Conservation (phyloP, 495 filamentous ascomycete genomes). For the Friedmanniomyces simplex region DNA sequence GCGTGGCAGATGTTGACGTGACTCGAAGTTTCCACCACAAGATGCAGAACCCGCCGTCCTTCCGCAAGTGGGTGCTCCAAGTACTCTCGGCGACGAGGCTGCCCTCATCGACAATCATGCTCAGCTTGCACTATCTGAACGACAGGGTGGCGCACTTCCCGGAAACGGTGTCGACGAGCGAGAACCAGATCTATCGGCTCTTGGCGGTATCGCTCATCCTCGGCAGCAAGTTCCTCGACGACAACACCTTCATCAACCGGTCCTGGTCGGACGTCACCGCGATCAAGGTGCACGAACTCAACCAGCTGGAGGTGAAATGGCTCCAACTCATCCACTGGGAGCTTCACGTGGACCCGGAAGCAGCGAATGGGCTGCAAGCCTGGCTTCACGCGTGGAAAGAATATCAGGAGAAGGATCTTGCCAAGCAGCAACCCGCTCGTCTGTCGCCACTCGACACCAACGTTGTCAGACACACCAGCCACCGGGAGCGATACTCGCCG, state of each 20-base stretch:
- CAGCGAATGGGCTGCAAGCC: slow-evolving; percentile 68
- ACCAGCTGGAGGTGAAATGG: slow-evolving; percentile 88
- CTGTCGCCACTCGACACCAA: slow-evolving; percentile 66
- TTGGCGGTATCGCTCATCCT: slow-evolving; percentile 79
- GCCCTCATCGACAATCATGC: slow-evolving; percentile 87
- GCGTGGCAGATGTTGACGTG: slow-evolving; percentile 61
- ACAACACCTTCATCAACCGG: slow-evolving; percentile 98
- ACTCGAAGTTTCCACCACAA: slow-evolving; percentile 66
- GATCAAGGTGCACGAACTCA: slow-evolving; percentile 78
- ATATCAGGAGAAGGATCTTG: slow-evolving; percentile 56
- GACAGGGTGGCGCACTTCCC: slow-evolving; percentile 59
- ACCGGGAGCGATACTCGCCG: slow-evolving; percentile 15
- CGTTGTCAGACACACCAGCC: slow-evolving; percentile 33
- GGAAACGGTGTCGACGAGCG: slow-evolving; percentile 47
- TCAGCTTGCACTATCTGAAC: slow-evolving; percentile 84
- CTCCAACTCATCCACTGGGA: slow-evolving; percentile 73
- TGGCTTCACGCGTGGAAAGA: slow-evolving; percentile 80
- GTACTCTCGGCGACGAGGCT: slow-evolving; percentile 90
- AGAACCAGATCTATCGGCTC: slow-evolving; percentile 79
- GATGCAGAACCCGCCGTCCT: slow-evolving; percentile 58
- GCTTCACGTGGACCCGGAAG: slow-evolving; percentile 77
- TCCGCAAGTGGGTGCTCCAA: slow-evolving; percentile 89
- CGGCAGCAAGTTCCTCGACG: slow-evolving; percentile 96
- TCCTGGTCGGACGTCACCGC: slow-evolving; percentile 98
- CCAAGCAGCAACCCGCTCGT: slow-evolving; percentile 34